Evolutionary conservation across 192 early-diverging fungal species (phyloP), one percentile per base, ranked within the genome.

Genomic region (Backusella morwellensis): DNA sequence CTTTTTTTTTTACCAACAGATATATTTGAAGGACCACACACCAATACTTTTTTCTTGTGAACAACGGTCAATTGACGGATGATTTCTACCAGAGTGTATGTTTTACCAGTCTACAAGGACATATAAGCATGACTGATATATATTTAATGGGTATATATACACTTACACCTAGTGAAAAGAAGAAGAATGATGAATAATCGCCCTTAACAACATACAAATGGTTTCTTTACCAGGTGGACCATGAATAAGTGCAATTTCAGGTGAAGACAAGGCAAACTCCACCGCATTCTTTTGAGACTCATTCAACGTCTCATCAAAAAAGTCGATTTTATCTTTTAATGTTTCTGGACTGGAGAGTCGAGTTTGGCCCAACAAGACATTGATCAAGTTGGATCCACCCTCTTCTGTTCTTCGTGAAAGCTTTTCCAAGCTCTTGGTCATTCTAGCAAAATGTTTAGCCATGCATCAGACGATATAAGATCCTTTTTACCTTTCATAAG

Each of bases 11-110:
- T 83, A 92, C 90, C 92, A 6, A 95, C 95, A 50, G 93, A 89
- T 44, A 95, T 93, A 73, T 98, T 98, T 21, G 92, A 93, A 1
- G 95, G 95, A 0, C 92, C 97, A 77, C 97, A 98, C 1, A 97
- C 95, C 3, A 98, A 81, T 7, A 98, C 86, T 0, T 90, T 83
- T 42, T 91, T 81, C 15, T 87, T 86, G 35, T 85, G 80, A 4
- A 83, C 78, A 29, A 63, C 81, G 8, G 79, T 81, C 2, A 98
- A 84, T 77, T 95, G 95, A 32, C 93, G 89, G 34, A 98, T 85
- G 14, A 96, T 83, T 80, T 97, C 97, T 11, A 98, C 91, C 17
- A 94, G 73, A 14, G 95, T 95, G 73, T 95, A 89, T 2, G 97
- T 98, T 80, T 98, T 97, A 50, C 96, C 96, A 19, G 95, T 95